Evolutionary conservation across 495 filamentous ascomycete species (phyloP).

Genomic region (Trichodelitschia bisporula): DNA sequence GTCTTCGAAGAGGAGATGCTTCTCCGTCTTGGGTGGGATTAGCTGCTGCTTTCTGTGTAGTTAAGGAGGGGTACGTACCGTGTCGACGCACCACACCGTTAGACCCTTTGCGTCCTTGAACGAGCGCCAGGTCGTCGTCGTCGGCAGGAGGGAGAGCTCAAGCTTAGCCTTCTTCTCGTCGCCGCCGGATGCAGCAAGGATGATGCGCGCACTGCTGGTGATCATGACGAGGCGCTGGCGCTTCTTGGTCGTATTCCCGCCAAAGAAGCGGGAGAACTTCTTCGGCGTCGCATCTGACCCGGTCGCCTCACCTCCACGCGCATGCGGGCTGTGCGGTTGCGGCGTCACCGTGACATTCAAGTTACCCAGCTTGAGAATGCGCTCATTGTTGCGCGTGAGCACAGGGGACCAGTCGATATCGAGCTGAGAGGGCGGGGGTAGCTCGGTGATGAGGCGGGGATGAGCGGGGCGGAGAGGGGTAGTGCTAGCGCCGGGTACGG

Average conservation of each 20-base stretch:
- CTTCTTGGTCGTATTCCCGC: conserved; percentile 73
- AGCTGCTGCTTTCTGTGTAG: background rate
- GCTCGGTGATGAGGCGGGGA: conserved; percentile 74
- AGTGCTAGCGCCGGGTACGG: background rate
- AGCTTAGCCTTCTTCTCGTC: conserved; percentile 90
- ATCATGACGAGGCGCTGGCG: conserved; percentile 85
- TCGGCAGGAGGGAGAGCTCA: conserved; percentile 54
- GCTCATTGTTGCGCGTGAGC: conserved; percentile 67
- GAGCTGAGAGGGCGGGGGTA: conserved; percentile 84
- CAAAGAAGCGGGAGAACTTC: conserved; percentile 82
- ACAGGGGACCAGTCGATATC: conserved; percentile 99
- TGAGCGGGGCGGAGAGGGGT: conserved; percentile 26
- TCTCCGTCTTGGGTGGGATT: conserved; percentile 29
- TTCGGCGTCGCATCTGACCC: conserved; percentile 25
- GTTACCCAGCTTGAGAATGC: conserved; percentile 87
- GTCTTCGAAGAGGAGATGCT: conserved; percentile 86
- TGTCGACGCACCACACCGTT: conserved; percentile 78
- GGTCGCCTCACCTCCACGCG: conserved; percentile 34
- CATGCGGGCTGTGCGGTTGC: conserved; percentile 37
- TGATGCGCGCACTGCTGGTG: conserved; percentile 68
- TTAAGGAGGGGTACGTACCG: conserved; percentile 31
- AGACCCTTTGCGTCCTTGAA: conserved; percentile 63
- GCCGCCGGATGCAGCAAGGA: conserved; percentile 76
- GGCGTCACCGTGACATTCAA: conserved; percentile 58
- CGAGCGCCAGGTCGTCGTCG: conserved; percentile 51